Percentiles rank a stretch among this genome's conserved stretches.
Conservation (phyloP, 805 yeast species). For the Nakazawaea sp. region DNA sequence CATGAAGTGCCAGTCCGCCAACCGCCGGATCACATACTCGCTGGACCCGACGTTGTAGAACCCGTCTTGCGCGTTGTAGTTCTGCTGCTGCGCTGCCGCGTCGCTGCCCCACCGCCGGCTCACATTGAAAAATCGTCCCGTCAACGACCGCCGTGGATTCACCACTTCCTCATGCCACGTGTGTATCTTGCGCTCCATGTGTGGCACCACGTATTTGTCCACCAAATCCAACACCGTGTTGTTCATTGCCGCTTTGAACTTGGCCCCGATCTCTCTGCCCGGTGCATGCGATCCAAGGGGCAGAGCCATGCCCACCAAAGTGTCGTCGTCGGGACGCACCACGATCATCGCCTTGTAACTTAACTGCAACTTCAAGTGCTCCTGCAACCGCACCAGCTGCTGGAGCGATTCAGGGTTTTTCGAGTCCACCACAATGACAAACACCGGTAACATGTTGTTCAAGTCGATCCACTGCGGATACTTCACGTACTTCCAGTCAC, state of each 20-base stretch:
- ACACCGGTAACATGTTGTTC: conserved; percentile 51
- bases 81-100: conserved; percentile 19
- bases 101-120: conserved; percentile 47
- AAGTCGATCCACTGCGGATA: conserved; percentile 62
- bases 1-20: conserved; percentile 92
- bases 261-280: conserved; percentile 13
- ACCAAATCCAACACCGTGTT: conserved; percentile 39
- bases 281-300: conserved; percentile 17
- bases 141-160: conserved; percentile 67
- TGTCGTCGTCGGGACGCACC: conserved; percentile 9
- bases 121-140: conserved; percentile 66
- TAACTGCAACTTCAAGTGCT: conserved; percentile 18
- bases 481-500: conserved; percentile 38
- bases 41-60: conserved; percentile 56
- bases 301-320: conserved; percentile 2
- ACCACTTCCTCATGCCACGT: conserved; percentile 82
- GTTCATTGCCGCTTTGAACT: conserved; percentile 22
- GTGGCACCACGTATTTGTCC: conserved; percentile 56
- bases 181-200: conserved; percentile 76
- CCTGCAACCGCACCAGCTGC: conserved; percentile 24
- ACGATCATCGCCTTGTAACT: conserved; percentile 17
- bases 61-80: conserved; percentile 45
- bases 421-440: conserved; percentile 44
- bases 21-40: conserved; percentile 69
- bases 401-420: conserved; percentile 37